phyloP scores from a whole-genome alignment of 164 flowering plant genomes.

The Annona cherimola region DNA sequence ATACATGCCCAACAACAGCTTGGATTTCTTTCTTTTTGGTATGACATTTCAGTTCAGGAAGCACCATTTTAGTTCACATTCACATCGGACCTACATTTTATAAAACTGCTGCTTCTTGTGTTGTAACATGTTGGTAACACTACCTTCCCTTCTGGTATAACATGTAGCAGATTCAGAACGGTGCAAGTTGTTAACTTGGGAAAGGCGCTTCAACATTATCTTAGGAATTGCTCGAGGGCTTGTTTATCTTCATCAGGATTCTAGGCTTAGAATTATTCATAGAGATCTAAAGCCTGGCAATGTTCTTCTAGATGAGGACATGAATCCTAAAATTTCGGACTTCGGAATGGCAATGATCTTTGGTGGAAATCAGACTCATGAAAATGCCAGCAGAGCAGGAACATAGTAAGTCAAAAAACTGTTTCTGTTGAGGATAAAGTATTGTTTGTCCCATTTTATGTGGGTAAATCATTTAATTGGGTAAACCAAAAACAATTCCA shows the following conservation, averaged over 20 bases:
- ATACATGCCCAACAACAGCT: slow-evolving; percentile 31
- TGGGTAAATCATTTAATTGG: too few species aligned
- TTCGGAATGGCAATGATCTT: slow-evolving; percentile 65
- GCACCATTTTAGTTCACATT: neutral
- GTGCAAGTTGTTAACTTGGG: slow-evolving; percentile 17
- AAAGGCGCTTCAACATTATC: slow-evolving; percentile 20
- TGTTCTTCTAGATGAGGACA: slow-evolving; percentile 37
- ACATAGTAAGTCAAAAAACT: slow-evolving; percentile 36
- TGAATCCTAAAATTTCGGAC: slow-evolving; percentile 47
- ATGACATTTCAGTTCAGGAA: neutral
- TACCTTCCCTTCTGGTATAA: neutral
- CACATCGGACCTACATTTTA: neutral
- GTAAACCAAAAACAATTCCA: neutral
- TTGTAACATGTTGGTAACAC: neutral
- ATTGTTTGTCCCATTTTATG: neutral
- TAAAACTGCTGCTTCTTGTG: too few species aligned
- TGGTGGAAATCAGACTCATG: slow-evolving; percentile 21
- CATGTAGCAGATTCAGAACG: slow-evolving; percentile 11
- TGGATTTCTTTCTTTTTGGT: slow-evolving; percentile 30
- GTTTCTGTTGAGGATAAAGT: neutral
- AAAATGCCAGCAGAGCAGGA: slow-evolving; percentile 24
- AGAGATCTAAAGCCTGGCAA: slow-evolving; percentile 63
- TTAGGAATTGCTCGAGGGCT: slow-evolving; percentile 49
- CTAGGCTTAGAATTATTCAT: slow-evolving; percentile 44
- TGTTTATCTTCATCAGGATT: slow-evolving; percentile 59